Percentiles rank a stretch among this genome's conserved stretches.
phyloP scores from a whole-genome alignment of 257 asterid species.

The Coffea canephora region DNA sequence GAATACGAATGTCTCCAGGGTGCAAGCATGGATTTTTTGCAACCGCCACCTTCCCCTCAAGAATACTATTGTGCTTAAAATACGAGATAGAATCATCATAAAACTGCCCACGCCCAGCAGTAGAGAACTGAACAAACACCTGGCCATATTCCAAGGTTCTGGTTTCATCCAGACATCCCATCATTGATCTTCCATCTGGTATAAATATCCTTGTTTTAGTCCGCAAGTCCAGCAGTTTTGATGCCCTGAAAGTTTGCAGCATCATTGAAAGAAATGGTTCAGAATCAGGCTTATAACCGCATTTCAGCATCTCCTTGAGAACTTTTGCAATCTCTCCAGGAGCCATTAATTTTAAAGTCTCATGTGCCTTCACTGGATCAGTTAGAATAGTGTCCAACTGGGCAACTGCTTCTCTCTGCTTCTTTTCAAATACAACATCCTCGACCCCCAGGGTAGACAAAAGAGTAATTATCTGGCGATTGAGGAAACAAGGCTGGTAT shows the following conservation, averaged over 20 bases:
- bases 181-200: constrained; percentile 69
- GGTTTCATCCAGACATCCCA: constrained; percentile 94
- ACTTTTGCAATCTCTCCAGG: constrained; percentile 74
- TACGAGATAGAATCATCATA: constrained; percentile 25
- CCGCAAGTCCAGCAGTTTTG: constrained; percentile 71
- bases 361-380: constrained; percentile 65
- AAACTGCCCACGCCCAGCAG: constrained; percentile 36
- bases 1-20: constrained; percentile 90
- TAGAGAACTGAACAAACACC: constrained; percentile 70
- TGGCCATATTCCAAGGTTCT: constrained; percentile 71
- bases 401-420: constrained; percentile 66
- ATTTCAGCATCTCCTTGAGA: constrained; percentile 75
- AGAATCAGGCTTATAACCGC: constrained; percentile 76
- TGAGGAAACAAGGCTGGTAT: constrained; percentile 78
- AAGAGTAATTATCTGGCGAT: constrained; percentile 79
- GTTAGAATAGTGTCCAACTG: constrained; percentile 63
- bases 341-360: constrained; percentile 75
- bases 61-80: constrained; percentile 24
- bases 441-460: constrained; percentile 74
- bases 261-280: constrained; percentile 92
- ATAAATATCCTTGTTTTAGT: constrained; percentile 61
- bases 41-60: constrained; percentile 60
- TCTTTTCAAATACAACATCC: constrained; percentile 55
- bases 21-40: constrained; percentile 96
- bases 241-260: constrained; percentile 70